These are phyloP conservation scores for Elymus sibiricus DNA, from an alignment of 176 grass and related monocot species.

Conservation along the genomic window DNA sequence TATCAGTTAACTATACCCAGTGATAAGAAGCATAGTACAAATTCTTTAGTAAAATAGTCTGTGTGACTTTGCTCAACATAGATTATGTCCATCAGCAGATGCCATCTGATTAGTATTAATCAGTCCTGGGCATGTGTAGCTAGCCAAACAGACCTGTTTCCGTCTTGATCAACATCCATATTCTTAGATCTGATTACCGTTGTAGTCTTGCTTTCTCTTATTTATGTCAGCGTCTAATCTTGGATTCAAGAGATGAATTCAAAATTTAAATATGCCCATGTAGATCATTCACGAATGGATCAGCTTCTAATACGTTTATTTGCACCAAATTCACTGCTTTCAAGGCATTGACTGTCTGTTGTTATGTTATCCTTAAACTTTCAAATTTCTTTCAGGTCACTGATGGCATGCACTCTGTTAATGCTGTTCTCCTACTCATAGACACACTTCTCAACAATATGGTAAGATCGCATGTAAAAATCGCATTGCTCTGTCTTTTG, in stretches of 20 bases:
- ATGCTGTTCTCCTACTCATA: slow-evolving; percentile 67
- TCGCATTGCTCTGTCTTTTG: background rate
- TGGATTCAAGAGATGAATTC: background rate
- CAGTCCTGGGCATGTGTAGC: background rate
- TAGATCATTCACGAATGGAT: background rate
- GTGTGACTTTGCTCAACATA: background rate
- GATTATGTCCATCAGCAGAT: background rate
- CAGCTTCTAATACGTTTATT: background rate
- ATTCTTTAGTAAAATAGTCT: background rate
- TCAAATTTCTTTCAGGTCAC: slow-evolving; percentile 48
- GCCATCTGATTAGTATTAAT: background rate
- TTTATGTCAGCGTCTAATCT: background rate
- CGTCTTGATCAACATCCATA: background rate
- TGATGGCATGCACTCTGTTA: slow-evolving; percentile 81
- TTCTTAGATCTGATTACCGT: background rate
- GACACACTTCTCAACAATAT: slow-evolving; percentile 81
- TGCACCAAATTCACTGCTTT: background rate
- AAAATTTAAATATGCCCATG: background rate
- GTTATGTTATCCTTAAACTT: background rate
- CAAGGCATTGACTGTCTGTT: slow-evolving; percentile 1
- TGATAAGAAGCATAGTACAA: background rate
- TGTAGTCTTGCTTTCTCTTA: background rate
- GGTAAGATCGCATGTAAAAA: slow-evolving; percentile 43
- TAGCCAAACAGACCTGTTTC: background rate
- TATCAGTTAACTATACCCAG: background rate